Base-by-base conservation (phyloP, 2,329 filamentous ascomycete genomes). In the Geosmithia morbida region DNA sequence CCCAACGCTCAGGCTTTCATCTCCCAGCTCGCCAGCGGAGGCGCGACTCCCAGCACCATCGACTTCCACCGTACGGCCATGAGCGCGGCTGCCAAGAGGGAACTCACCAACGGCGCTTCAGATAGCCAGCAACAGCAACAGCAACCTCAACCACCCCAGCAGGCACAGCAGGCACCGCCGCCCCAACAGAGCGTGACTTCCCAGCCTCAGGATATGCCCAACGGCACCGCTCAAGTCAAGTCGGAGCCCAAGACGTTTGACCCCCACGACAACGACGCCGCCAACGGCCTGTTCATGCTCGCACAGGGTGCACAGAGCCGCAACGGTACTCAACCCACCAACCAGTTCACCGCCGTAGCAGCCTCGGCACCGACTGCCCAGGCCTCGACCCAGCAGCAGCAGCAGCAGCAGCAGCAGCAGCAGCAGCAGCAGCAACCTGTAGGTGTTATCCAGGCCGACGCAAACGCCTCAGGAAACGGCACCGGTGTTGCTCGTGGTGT, bases 31-130 rank as follows among this genome's bases (percentile, higher is more conserved):
- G 81, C 86, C 53, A 85, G 79, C 59, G 86, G 86, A 53, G 85
- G 83, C 48, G 85, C 87, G 3, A 98, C 92, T 1, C 92, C 92
- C 8, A 83, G 83, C 51, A 95, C 90, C 0, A 69, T 94, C 45
- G 92, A 98, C 58, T 98, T 98, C 57, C 90, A 97, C 57, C 84
- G 90, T 50, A 94, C 90, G 53, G 92, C 90, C 26, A 69, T 97
- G 63, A 88, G 79, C 54, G 87, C 86, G 18, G 83, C 84, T 16
- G 76, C 77, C 5, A 83, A 83, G 61, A 67, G 69, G 22, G 70
- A 77, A 44, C 70, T 70, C 52, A 61, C 64, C 49, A 56, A 67
- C 57, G 53, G 54, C 59, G 44, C 64, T 54, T 42, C 41, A 42
- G n/a, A 19, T 5, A 3, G 52, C 61, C 55, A 62, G 61, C 58